These are phyloP conservation scores for Pseudocercospora fijiensis DNA, from an alignment of 2,329 filamentous ascomycete species.

Conservation along the genomic window DNA sequence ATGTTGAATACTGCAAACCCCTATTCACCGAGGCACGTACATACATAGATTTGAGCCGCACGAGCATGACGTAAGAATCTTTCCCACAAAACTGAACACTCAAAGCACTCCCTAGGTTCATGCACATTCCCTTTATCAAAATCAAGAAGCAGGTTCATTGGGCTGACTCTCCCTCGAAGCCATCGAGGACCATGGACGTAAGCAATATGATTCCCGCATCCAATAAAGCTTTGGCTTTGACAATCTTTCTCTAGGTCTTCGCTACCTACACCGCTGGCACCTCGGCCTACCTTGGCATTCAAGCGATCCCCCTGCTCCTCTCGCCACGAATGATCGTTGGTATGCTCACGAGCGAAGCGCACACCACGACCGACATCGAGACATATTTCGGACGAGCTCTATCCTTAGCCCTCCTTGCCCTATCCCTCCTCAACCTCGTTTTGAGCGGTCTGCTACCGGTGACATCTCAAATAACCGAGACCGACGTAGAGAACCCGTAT, in stretches of 20 bases:
- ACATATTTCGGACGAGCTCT: conserved; percentile 71
- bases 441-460: conserved; percentile 71
- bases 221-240: not conserved
- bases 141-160: not conserved
- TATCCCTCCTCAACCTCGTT: conserved; percentile 64
- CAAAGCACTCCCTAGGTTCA: not conserved
- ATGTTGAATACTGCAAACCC: too few relatives aligned
- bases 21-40: not conserved
- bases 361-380: conserved; percentile 61
- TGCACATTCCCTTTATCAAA: not conserved
- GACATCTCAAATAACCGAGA: conserved; percentile 3
- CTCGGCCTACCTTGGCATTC: conserved; percentile 45
- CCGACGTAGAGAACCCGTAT: conserved; percentile 29
- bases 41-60: not conserved
- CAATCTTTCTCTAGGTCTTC: not conserved
- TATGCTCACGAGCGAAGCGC: conserved; percentile 54
- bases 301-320: conserved; percentile 56
- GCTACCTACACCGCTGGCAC: conserved; percentile 18
- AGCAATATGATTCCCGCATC: not conserved
- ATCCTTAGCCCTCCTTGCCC: conserved; percentile 64
- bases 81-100: not conserved
- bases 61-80: not conserved
- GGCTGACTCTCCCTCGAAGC: not conserved
- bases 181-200: not conserved
- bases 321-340: conserved; percentile 62